Base-by-base conservation (phyloP, 257 asterid species). In the Solanum chilense region DNA sequence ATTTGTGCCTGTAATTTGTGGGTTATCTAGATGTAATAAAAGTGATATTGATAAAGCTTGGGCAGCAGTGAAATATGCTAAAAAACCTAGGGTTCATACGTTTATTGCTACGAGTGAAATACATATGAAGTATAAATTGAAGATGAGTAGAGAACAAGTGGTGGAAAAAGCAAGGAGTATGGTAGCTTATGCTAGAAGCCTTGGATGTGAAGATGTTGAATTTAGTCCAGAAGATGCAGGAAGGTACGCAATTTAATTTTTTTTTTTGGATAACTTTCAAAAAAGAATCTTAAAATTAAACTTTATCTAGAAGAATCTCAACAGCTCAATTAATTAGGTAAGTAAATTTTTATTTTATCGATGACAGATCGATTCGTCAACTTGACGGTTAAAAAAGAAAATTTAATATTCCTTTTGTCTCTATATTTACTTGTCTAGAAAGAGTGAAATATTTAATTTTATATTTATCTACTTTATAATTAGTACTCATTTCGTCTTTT, bases 161-260 rank as follows among this genome's bases (percentile, higher is more conserved):
- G 86, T 95, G 45, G 98, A 94, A 73, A 97, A 92, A 91, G 99
- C 99, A 15, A 93, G 90, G 91, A 93, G 92, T 82, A 95, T 95
- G 99, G 99, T 97, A 23, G 94, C 94, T 31, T 93, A 92, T 87
- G 99, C 98, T 6, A 88, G 98, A 92, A 94, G 96, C 42, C 89
- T 97, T 92, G 99, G 99, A 7, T 95, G 99, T 83, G 41, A 87
- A 6, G 99, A 97, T 69, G 98, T 95, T 16, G 99, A 97, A 41
- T 97, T 97, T 77, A 97, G 99, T 88, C 99, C 98, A 0, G 99
- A 97, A 92, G 99, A 96, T 86, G 99, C 98, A 29, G 99, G 98
- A 92, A 97, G 99, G 99, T 97, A 73, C n/a, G 35, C 23, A 2
- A 14, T 9, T 8, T 45, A 0, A 33, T 44, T 44, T 35, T 47